Evolutionary conservation across 257 asterid genomes (phyloP).

Genomic region (Lycium barbarum): DNA sequence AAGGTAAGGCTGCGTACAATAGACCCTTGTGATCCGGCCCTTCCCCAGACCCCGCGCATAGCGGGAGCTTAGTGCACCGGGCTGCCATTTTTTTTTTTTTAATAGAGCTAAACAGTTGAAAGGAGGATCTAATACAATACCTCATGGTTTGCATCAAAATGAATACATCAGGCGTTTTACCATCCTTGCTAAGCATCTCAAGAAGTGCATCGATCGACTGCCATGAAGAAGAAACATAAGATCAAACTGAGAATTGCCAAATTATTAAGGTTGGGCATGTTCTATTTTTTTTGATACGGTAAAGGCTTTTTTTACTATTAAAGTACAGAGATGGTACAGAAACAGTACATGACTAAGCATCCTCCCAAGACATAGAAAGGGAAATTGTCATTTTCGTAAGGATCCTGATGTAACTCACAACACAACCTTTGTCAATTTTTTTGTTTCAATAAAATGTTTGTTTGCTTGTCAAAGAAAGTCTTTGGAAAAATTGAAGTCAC

Average conservation of each 20-base stretch:
- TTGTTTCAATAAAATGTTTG: slow-evolving; percentile 8
- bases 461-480: slow-evolving; percentile 1
- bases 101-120: slow-evolving; percentile 17
- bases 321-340: not conserved
- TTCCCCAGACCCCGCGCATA: no score
- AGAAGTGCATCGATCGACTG: slow-evolving; percentile 80
- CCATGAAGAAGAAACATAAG: slow-evolving; percentile 40
- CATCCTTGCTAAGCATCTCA: slow-evolving; percentile 80
- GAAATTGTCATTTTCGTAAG: not conserved
- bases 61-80: no score
- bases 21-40: no score
- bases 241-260: slow-evolving; percentile 19
- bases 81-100: no score
- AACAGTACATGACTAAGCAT: slow-evolving; percentile 12
- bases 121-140: slow-evolving; percentile 42
- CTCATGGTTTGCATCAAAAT: slow-evolving; percentile 81
- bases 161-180: slow-evolving; percentile 69
- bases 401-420: not conserved
- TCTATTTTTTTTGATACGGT: not conserved
- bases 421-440: not conserved
- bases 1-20: no score
- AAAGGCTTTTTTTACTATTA: not conserved
- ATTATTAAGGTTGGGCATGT: not conserved
- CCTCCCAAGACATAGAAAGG: slow-evolving; percentile 15
- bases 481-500: not conserved